These are phyloP conservation scores for Phytopythium vexans DNA, from an alignment of 352 stramenopile species.

Conservation along the genomic window DNA sequence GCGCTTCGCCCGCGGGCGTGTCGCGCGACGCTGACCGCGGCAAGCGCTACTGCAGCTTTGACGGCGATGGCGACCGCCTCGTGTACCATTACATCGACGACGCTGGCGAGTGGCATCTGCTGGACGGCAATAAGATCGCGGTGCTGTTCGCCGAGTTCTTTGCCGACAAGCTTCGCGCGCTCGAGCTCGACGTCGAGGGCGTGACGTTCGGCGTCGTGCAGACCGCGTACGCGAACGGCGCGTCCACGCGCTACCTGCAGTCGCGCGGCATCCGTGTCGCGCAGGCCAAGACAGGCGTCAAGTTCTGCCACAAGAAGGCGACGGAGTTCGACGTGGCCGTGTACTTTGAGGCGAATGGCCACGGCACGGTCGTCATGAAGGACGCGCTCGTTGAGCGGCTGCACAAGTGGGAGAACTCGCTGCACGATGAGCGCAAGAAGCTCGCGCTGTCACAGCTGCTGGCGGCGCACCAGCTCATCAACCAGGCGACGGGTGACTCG, in stretches of 20 bases:
- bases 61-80: conserved; percentile 98
- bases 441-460: conserved; percentile 79
- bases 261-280: conserved; percentile 66
- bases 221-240: conserved; percentile 99
- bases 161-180: conserved; percentile 80
- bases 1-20: conserved; percentile 67
- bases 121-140: conserved; percentile 99
- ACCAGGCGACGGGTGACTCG: conserved; percentile 97
- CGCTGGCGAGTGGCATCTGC: conserved; percentile 68
- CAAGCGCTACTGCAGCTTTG: conserved; percentile 91
- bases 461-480: conserved; percentile 90
- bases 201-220: conserved; percentile 95
- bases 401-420: conserved; percentile 69
- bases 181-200: conserved; percentile 42
- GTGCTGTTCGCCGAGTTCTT: conserved; percentile 95
- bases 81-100: conserved; percentile 95
- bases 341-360: conserved; percentile 99
- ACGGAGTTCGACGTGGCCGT: conserved; percentile 97
- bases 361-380: conserved; percentile 98
- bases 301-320: conserved; percentile 94
- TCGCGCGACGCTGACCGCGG: conserved; percentile 60
- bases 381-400: conserved; percentile 84
- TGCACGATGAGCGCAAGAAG: conserved; percentile 81
- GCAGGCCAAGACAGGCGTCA: conserved; percentile 97
- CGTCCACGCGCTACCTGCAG: conserved; percentile 89